Conservation (phyloP, 768 basidiomycete genomes). For the Trametes villosa region DNA sequence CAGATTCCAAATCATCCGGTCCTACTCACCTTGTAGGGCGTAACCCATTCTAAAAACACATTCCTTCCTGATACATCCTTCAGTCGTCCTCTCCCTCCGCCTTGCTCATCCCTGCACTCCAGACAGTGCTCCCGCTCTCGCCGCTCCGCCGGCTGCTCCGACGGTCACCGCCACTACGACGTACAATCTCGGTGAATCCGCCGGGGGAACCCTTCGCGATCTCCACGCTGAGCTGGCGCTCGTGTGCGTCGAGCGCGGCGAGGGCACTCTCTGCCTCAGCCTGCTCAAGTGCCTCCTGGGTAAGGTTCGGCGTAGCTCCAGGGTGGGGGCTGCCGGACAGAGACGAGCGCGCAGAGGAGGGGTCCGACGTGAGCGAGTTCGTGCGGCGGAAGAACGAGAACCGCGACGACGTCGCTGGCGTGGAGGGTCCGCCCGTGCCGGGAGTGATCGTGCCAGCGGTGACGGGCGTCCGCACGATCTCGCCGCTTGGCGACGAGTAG, state of each 20-base stretch:
- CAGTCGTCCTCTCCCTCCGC: constrained; percentile 48
- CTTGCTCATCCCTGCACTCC: constrained; percentile 84
- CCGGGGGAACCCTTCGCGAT: constrained; percentile 73
- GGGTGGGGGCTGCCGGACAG: constrained; percentile 25
- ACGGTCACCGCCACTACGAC: constrained; percentile 51
- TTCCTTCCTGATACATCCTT: constrained; percentile 16
- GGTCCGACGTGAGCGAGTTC: constrained; percentile 50
- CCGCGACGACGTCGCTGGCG: constrained; percentile 45
- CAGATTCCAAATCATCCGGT: constrained; percentile 12
- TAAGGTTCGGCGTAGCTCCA: constrained; percentile 49
- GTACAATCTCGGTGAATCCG: constrained; percentile 80
- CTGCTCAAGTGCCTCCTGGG: constrained; percentile 77
- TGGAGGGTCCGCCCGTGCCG: constrained; percentile 32
- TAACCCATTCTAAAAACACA: constrained; percentile 15
- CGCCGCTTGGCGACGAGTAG: constrained; percentile 41
- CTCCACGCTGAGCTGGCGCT: constrained; percentile 71
- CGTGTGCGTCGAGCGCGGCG: constrained; percentile 79
- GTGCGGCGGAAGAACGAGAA: constrained; percentile 74
- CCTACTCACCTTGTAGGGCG: constrained; percentile 16
- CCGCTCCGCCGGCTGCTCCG: constrained; percentile 61
- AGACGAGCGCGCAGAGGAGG: constrained; percentile 52
- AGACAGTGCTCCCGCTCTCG: constrained; percentile 78
- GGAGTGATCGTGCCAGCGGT: constrained; percentile 32
- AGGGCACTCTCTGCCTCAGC: constrained; percentile 78
- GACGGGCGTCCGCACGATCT: constrained; percentile 13